Evolutionary conservation across 305 asterid genomes (phyloP).

Genomic region (Striga hermonthica): DNA sequence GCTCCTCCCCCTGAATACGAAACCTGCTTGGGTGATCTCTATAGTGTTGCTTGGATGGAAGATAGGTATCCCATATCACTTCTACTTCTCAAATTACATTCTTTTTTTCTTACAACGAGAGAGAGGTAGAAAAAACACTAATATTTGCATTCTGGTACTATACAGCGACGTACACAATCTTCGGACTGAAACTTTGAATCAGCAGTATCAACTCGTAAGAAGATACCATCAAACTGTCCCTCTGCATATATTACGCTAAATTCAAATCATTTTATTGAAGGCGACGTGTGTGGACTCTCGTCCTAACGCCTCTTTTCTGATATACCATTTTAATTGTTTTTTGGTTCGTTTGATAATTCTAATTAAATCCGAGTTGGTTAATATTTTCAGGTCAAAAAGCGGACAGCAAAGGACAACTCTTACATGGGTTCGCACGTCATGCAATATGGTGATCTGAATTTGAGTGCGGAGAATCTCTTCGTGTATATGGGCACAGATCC

Average conservation of each 20-base stretch:
- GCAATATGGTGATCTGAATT: slow-evolving; percentile 82
- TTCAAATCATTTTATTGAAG: no score
- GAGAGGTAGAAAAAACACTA: no score
- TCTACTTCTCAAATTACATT: not conserved
- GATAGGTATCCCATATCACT: slow-evolving; percentile 52
- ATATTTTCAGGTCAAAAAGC: slow-evolving; percentile 59
- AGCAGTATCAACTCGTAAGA: slow-evolving; percentile 79
- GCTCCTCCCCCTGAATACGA: slow-evolving; percentile 76
- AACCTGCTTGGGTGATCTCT: slow-evolving; percentile 92
- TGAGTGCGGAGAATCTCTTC: slow-evolving; percentile 49
- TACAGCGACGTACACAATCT: slow-evolving; percentile 77
- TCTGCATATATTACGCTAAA: not conserved
- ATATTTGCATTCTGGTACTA: slow-evolving; percentile 23
- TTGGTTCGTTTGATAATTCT: no score
- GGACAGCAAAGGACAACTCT: slow-evolving; percentile 60
- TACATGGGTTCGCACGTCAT: slow-evolving; percentile 85
- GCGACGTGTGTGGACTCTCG: no score
- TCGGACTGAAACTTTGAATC: slow-evolving; percentile 61
- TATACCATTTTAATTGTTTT: no score
- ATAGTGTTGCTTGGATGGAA: slow-evolving; percentile 97
- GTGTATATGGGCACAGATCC: slow-evolving; percentile 83
- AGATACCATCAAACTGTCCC: slow-evolving; percentile 29
- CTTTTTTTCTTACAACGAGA: no score
- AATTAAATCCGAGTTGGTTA: not conserved
- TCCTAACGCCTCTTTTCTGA: no score